phyloP scores from a whole-genome alignment of 2,329 filamentous ascomycete genomes.

The Claviceps arundinis region DNA sequence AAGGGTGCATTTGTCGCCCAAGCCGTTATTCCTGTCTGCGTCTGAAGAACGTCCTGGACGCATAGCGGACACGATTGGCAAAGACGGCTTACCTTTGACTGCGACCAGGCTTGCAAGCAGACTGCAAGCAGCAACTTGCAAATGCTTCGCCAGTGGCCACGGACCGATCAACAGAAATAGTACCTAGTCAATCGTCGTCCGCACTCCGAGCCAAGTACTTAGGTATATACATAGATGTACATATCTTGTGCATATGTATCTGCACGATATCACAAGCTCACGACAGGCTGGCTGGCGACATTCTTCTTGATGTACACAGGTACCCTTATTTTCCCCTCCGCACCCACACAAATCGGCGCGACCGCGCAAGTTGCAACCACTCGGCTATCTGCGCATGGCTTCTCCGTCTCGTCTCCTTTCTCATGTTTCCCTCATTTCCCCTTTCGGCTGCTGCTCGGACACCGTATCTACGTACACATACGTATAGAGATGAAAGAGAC shows the following conservation, averaged over 20 bases:
- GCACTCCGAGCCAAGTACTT: not conserved
- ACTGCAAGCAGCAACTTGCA: too few relatives aligned
- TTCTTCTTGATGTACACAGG: not conserved
- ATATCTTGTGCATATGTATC: too few relatives aligned
- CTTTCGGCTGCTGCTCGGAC: not conserved
- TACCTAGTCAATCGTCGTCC: not conserved
- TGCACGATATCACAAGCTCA: too few relatives aligned
- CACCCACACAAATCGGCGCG: not conserved
- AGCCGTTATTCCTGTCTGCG: not conserved
- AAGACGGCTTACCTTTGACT: not conserved
- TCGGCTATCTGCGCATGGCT: not conserved
- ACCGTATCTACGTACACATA: not conserved
- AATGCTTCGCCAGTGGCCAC: too few relatives aligned
- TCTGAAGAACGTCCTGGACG: not conserved
- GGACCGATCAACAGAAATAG: not conserved
- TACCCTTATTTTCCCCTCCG: too few relatives aligned
- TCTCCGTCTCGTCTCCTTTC: not conserved
- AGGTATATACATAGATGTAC: too few relatives aligned
- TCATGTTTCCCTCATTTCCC: not conserved
- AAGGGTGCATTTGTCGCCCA: not conserved
- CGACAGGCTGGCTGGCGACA: not conserved
- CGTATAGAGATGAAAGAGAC: not conserved
- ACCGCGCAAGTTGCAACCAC: not conserved
- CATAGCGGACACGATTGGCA: not conserved
- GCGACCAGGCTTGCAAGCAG: not conserved